Evolutionary conservation across 345 rosid genomes (phyloP), one percentile per base, ranked within the genome.

Genomic region (Luvunga scandens): DNA sequence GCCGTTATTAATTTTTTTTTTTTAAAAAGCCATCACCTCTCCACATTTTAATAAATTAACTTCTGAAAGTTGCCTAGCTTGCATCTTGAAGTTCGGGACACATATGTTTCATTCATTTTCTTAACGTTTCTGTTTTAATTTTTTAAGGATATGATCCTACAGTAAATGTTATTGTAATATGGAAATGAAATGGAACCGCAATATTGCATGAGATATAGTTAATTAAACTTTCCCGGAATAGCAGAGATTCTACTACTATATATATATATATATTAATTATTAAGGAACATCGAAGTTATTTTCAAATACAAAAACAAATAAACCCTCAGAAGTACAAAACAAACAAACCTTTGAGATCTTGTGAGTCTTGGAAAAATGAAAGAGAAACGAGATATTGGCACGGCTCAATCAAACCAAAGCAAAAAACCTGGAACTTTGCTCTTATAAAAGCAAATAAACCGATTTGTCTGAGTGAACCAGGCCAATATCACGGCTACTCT

Each of bases 341-440:
- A 45, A 45, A 45, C 77, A 75, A 75, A 75, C 77, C 77, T 63
- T 70, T 27, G 55, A 1, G 21, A 39, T 6, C 67, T 60, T 24
- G 31, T 25, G 31, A 39, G 22, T 22, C 19, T 39, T 25, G 48
- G 81, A 81, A 56, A 68, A 56, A 68, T 87, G 90, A 88, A 87
- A 91, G 84, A 84, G 94, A 85, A 89, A 87, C 84, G 89, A 83
- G 98, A 93, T 93, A 91, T 93, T 93, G 96, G 92, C 96, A 91
- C 96, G 98, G 94, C 98, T 93, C 94, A 93, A 93, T 93, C 96
- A 93, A 87, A 91, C 61, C 6, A 71, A 68, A 22, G 45, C 22
- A 72, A 33, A 24, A 38, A 65, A 6, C 42, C 69, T 19, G 34
- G 24, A 65, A 31, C 25, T 36, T 39, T 12, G 63, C 14, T 3